Base-by-base conservation (phyloP, 169 alveolate genomes). In the Plasmodium yoelii region DNA sequence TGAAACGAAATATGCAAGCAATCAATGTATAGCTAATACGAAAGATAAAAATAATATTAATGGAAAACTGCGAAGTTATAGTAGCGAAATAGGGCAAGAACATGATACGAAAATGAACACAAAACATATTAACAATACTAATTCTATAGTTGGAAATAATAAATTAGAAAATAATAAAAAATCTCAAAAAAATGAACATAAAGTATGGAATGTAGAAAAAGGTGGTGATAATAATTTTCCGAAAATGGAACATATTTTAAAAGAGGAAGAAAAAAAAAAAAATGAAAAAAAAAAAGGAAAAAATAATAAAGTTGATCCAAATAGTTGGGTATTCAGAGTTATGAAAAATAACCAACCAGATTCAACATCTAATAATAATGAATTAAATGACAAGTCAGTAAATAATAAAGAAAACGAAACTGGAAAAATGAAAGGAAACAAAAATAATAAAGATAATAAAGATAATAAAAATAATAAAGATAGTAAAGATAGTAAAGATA, bases 241-340 rank as follows among this genome's bases (percentile, higher is more conserved):
- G 0, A 39, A 75, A 19, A 12, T 75, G 65, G 74, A 75, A 15
- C 46, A 34, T 2, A 65, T 63, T 42, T 18, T 75, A 19, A 63
- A 75, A 44, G 74, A 75, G 34, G 77, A 75, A 49, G 77, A 75
- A 49, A 63, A 75, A 26, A 61, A 15, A 7, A 34, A 18, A 9
- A 63, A 12, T 22, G 74, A 75, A 46, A 75, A 61, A 42, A 74
- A 75, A 63, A 75, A 68, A 22, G 51, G 51, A 75, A 59, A 67
- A 51, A 63, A 75, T 49, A 55, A 42, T 47, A 75, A 63, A 22
- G 59, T 75, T 1, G 88, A 75, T 5, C 88, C 73, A n/a, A 61
- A 75, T 56, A 75, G 88, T 68, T 75, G 88, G 88, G 88, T 75
- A 4, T 75, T 64, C 13, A 49, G 75, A 61, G 88, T 75, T 39